Evolutionary conservation across 805 yeast genomes (phyloP).

Genomic region (Osmozyma mogii): DNA sequence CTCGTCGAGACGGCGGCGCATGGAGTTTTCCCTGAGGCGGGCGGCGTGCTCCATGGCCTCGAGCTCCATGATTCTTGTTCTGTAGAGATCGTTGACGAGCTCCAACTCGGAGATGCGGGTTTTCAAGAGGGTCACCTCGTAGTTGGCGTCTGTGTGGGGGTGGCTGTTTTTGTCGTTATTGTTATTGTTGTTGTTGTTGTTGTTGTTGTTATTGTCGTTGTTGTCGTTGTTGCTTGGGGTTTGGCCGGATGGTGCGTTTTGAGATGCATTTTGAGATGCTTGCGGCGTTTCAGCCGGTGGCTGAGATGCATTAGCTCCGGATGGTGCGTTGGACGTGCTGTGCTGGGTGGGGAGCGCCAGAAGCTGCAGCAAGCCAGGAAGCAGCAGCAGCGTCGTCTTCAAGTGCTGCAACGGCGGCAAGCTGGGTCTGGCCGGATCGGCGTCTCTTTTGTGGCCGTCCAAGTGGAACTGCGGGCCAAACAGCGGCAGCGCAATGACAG

Average conservation of each 20-base stretch:
- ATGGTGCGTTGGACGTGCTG: slow-evolving; percentile 16
- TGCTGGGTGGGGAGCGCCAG: neutral
- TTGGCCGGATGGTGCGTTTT: too few species aligned
- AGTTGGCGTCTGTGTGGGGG: slow-evolving; percentile 5
- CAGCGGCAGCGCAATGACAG: slow-evolving; percentile 32
- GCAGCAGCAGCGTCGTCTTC: too few species aligned
- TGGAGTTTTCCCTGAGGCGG: slow-evolving; percentile 39
- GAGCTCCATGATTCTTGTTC: slow-evolving; percentile 73
- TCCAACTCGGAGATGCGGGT: slow-evolving; percentile 85
- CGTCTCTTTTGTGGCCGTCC: slow-evolving; percentile 2
- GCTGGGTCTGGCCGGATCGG: neutral
- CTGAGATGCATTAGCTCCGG: too few species aligned
- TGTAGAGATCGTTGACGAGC: slow-evolving; percentile 80
- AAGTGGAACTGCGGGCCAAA: slow-evolving; percentile 39
- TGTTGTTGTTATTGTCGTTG: slow-evolving; percentile 5
- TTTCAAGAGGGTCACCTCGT: slow-evolving; percentile 39
- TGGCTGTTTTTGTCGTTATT: slow-evolving; percentile 1
- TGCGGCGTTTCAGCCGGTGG: too few species aligned
- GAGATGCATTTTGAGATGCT: too few species aligned
- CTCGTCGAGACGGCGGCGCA: slow-evolving; percentile 44
- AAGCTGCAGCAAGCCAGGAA: neutral
- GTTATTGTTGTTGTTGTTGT: slow-evolving; percentile 7
- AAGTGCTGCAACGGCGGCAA: slow-evolving; percentile 8
- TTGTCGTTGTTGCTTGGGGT: slow-evolving; percentile 6
- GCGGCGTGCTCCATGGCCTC: slow-evolving; percentile 61